Evolutionary conservation across 202 grass and related monocot species (phyloP), one percentile per base, ranked within the genome.

Genomic region (Musa balbisiana): DNA sequence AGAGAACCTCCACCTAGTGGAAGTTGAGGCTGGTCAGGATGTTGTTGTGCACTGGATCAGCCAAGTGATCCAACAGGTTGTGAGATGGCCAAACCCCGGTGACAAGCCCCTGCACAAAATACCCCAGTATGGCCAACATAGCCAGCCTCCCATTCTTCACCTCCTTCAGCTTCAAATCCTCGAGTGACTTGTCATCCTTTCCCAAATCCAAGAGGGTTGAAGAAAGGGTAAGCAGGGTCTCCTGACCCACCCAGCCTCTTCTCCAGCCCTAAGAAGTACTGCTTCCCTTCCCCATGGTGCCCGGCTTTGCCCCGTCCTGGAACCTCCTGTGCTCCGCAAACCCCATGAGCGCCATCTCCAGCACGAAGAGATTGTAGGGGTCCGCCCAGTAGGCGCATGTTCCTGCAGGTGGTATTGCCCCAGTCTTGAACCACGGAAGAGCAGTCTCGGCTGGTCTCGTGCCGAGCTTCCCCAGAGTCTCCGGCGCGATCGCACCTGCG

Each of bases 251-350:
- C 88, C 33, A 93, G 81, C 58, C 73, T 86, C 63, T 92, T 93
- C 88, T 98, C 94, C 0, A 98, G 73, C 21, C 94, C 91, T 15
- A 98, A 83, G 76, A 98, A 98, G 85, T 93, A 98, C 67, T 98
- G 91, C 80, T 91, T 91, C 19, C 86, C 80, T 91, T 91, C 19
- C 86, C 80, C 94, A 98, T 89, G 67, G 88, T 93, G 0, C 94
- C 88, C 4, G 94, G 94, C 33, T 91, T 92, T 55, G 87, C 85
- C 91, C 91, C 93, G 83, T 98, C 91, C 86, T 98, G 94, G 81
- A 91, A 90, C 62, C 94, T 86, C 73, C 91, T 87, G 88, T 93
- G 94, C 88, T 93, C 94, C 2, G 94, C 94, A 83, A 98, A 98
- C 10, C 94, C 94, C 83, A 98, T 83, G 33, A 98, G 88, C 56